Evolutionary conservation across 306 rosid species (phyloP), one percentile per base, ranked within the genome.

Genomic region (Gynostemma pentaphyllum): DNA sequence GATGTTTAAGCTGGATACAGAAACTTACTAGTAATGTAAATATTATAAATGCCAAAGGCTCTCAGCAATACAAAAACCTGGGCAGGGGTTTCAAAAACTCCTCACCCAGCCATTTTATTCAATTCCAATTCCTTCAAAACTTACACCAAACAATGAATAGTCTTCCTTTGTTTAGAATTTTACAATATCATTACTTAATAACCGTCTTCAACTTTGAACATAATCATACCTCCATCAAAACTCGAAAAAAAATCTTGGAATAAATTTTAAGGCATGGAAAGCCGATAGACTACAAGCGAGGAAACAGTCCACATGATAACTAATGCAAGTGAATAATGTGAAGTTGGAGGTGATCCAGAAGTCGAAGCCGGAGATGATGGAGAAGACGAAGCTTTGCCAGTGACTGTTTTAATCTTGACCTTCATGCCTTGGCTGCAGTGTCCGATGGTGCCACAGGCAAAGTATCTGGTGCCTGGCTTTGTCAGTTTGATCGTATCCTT

Each of bases 371-470:
- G 9, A 0, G 81, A 51, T 12, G 80, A 49, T 0, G 89, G 56
- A 27, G 95, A 70, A 26, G 85, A 64, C 41, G 85, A 69, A 49
- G 87, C 68, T 53, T 40, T 79, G 40, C 79, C 95, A 13, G 76
- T 44, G 7, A 18, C 75, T 13, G 59, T 56, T 14, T 61, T 70
- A 42, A 92, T 81, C 79, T 86, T 86, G 5, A 92, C 40, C 79
- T 88, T 92, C 98, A 88, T 88, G 70, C 98, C 98, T 54, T 81
- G 90, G 34, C 47, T 62, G 42, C 96, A 88, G 14, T 92, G 98
- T 0, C 98, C 94, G 0, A 65, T 64, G 4, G 98, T 92, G 18
- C 98, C 96, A 36, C 96, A 88, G 6, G 88, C 78, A 23, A 88
- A 88, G 75, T 81, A 83, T n/a, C 94, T 14, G 1, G 85, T 83